A percentile compares a stretch with the other conserved stretches of the same genome.
phyloP scores from a whole-genome alignment of 768 basidiomycete genomes.

The Podaxis sp. region DNA sequence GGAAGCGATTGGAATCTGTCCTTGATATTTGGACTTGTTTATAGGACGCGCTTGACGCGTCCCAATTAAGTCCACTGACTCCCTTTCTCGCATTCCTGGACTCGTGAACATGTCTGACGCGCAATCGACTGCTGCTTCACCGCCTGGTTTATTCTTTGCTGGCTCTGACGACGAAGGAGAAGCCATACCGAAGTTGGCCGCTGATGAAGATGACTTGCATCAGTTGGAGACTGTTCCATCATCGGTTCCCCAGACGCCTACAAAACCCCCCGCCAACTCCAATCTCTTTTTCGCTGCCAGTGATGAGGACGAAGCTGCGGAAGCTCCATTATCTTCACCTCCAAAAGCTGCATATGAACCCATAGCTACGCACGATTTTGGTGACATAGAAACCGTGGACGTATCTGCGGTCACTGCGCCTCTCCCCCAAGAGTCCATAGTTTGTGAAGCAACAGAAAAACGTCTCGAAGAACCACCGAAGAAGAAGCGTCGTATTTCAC shows the following conservation, averaged over 20 bases:
- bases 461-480: slow-evolving; percentile 47
- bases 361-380: slow-evolving; percentile 19
- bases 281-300: slow-evolving; percentile 19
- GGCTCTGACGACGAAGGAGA: slow-evolving; percentile 48
- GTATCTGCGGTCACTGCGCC: not conserved
- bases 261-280: slow-evolving; percentile 17
- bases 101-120: slow-evolving; percentile 23
- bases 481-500: slow-evolving; percentile 22
- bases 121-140: slow-evolving; percentile 24
- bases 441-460: slow-evolving; percentile 18
- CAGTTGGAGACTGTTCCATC: slow-evolving; percentile 10
- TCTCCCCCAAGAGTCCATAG: slow-evolving; percentile 29
- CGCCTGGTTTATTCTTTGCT: slow-evolving; percentile 52
- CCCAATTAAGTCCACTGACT: slow-evolving; percentile 19
- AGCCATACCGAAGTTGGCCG: not conserved
- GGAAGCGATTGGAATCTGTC: slow-evolving; percentile 21
- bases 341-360: not conserved
- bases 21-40: slow-evolving; percentile 34
- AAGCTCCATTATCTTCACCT: slow-evolving; percentile 4
- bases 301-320: slow-evolving; percentile 28
- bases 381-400: slow-evolving; percentile 29
- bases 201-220: slow-evolving; percentile 8
- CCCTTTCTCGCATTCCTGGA: slow-evolving; percentile 6
- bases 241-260: slow-evolving; percentile 11
- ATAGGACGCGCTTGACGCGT: slow-evolving; percentile 33